phyloP scores from a whole-genome alignment of 2,329 filamentous ascomycete species.

The Pezicula radicicola region DNA sequence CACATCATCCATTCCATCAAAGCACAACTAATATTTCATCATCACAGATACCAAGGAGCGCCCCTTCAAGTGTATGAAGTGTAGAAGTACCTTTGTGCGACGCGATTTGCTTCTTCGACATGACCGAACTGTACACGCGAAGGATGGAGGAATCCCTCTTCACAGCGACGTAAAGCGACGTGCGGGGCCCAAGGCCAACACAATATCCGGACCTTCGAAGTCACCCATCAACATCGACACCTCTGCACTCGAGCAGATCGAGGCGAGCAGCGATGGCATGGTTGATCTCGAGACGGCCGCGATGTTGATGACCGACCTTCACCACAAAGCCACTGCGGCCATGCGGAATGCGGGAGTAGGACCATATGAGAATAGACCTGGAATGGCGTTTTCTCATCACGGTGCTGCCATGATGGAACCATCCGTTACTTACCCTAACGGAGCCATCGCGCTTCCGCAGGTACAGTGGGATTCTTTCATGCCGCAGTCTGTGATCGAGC shows the following conservation, averaged over 20 bases:
- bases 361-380: constrained; percentile 53
- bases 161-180: constrained; percentile 93
- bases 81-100: constrained; percentile 95
- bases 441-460: constrained; percentile 77
- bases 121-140: constrained; percentile 97
- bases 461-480: constrained; percentile 92
- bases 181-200: constrained; percentile 64
- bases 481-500: constrained; percentile 64
- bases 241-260: constrained; percentile 86
- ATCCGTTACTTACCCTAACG: constrained; percentile 71
- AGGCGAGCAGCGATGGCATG: constrained; percentile 83
- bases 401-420: constrained; percentile 73
- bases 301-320: constrained; percentile 97
- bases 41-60: constrained; percentile 90
- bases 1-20: constrained; percentile 4
- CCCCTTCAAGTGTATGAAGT: constrained; percentile 98
- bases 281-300: constrained; percentile 97
- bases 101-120: constrained; percentile 94
- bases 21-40: constrained; percentile 9
- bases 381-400: constrained; percentile 71
- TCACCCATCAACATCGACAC: constrained; percentile 78
- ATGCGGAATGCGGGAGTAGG: constrained; percentile 53
- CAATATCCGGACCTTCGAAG: constrained; percentile 67
- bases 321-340: constrained; percentile 86
- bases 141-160: constrained; percentile 90